Conservation (phyloP, 2,329 filamentous ascomycete species). For the Phialocephala subalpina region DNA sequence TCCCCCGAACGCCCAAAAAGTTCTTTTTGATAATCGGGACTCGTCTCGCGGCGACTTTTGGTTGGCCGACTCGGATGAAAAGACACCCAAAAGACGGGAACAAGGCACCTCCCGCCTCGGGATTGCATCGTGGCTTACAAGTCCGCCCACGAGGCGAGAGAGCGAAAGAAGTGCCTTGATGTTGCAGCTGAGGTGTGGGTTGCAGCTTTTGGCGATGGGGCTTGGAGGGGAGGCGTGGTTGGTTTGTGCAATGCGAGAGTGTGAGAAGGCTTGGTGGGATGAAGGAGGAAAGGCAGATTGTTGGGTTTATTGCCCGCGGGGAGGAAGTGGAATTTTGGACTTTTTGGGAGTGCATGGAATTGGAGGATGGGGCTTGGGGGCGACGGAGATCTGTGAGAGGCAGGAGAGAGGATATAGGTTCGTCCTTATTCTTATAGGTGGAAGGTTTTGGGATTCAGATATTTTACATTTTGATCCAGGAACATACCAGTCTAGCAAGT, state of each 20-base stretch:
- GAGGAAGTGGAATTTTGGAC: not conserved
- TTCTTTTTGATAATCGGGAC: too few relatives aligned
- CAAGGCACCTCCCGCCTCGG: too few relatives aligned
- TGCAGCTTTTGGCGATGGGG: not conserved
- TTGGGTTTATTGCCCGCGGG: too few relatives aligned
- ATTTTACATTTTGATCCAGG: too few relatives aligned
- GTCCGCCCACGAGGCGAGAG: not conserved
- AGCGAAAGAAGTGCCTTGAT: not conserved
- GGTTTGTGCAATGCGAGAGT: not conserved
- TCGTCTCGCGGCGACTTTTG: too few relatives aligned
- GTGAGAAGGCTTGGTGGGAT: not conserved
- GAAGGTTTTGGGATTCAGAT: not conserved
- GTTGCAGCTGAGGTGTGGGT: not conserved
- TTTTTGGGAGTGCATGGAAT: not conserved
- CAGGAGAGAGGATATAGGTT: not conserved
- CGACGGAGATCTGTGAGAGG: not conserved
- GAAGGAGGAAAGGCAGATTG: not conserved
- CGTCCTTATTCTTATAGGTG: not conserved
- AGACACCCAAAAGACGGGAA: too few relatives aligned
- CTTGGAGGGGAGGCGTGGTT: not conserved
- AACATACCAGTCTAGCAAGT: not conserved
- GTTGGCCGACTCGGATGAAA: too few relatives aligned
- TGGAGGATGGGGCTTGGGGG: constrained; percentile 8
- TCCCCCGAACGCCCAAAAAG: too few relatives aligned
- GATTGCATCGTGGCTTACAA: too few relatives aligned